Evolutionary conservation across 2,329 filamentous ascomycete genomes (phyloP).

Genomic region (Leptographium radiaticola): DNA sequence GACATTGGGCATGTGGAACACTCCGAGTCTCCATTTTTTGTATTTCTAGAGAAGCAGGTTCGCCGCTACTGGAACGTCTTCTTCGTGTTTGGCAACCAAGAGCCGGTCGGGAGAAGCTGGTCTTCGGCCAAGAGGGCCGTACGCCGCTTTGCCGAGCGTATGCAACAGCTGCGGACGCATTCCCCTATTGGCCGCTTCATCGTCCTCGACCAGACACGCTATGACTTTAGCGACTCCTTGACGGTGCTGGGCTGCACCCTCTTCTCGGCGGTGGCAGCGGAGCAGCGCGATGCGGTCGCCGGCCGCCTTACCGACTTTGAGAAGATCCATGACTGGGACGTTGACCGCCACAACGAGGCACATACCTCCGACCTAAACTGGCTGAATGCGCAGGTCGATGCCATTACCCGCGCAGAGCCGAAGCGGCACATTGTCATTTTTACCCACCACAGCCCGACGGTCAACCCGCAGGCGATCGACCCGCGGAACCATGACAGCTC

Average conservation of each 20-base stretch:
- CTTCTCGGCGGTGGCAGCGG: constrained; percentile 23
- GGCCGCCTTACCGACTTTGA: not conserved
- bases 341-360: constrained; percentile 22
- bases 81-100: constrained; percentile 42
- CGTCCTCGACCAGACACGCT: constrained; percentile 22
- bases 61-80: constrained; percentile 33
- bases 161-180: constrained; percentile 1
- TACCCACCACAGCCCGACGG: constrained; percentile 28
- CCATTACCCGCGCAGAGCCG: constrained; percentile 12
- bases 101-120: constrained; percentile 33
- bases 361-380: constrained; percentile 27
- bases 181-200: constrained; percentile 23
- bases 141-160: constrained; percentile 18
- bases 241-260: constrained; percentile 26
- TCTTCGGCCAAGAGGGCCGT: constrained; percentile 16
- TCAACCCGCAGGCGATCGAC: constrained; percentile 18
- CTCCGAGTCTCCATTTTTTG: constrained; percentile 23
- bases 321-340: constrained; percentile 18
- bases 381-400: constrained; percentile 26
- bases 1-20: constrained; percentile 34
- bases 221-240: constrained; percentile 13
- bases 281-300: not conserved
- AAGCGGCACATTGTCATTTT: constrained; percentile 22
- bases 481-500: constrained; percentile 19
- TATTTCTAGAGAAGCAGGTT: constrained; percentile 35